Evolutionary conservation across 1,284 basidiomycete genomes (phyloP).

Genomic region (Melampsora larici-populina): DNA sequence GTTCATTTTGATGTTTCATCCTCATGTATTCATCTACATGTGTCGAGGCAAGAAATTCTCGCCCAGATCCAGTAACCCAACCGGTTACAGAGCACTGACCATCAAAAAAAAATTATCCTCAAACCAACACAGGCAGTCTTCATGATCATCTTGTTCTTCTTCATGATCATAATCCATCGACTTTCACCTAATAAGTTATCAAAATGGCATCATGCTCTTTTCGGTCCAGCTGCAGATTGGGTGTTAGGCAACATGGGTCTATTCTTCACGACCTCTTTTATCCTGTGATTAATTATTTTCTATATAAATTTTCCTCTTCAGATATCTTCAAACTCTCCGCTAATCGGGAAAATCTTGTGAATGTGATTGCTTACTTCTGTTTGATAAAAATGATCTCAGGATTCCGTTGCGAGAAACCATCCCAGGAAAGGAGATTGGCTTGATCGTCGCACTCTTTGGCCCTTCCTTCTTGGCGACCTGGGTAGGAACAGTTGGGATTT

Average conservation of each 20-base stretch:
- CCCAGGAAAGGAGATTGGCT: slow-evolving; percentile 37
- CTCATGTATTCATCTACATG: neutral
- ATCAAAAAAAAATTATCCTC: too few species aligned
- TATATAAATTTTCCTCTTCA: too few species aligned
- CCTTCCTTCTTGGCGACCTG: slow-evolving; percentile 30
- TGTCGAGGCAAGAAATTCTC: too few species aligned
- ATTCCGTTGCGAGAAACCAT: slow-evolving; percentile 33
- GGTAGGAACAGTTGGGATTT: slow-evolving; percentile 32
- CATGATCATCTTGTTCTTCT: neutral
- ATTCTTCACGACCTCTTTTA: slow-evolving; percentile 42
- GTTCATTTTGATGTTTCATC: neutral
- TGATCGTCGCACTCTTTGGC: slow-evolving; percentile 27
- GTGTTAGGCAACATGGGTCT: slow-evolving; percentile 38
- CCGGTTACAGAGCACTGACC: too few species aligned
- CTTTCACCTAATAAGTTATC: neutral
- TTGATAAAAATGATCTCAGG: neutral
- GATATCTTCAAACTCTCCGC: too few species aligned
- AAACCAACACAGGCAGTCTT: neutral
- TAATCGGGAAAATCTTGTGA: too few species aligned
- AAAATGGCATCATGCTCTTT: neutral
- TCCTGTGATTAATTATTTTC: slow-evolving; percentile 17
- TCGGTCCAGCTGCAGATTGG: slow-evolving; percentile 30
- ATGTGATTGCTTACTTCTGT: too few species aligned
- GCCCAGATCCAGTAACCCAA: too few species aligned
- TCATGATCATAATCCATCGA: neutral